phyloP scores from a whole-genome alignment of 352 stramenopile species.

The Albugo candida region DNA sequence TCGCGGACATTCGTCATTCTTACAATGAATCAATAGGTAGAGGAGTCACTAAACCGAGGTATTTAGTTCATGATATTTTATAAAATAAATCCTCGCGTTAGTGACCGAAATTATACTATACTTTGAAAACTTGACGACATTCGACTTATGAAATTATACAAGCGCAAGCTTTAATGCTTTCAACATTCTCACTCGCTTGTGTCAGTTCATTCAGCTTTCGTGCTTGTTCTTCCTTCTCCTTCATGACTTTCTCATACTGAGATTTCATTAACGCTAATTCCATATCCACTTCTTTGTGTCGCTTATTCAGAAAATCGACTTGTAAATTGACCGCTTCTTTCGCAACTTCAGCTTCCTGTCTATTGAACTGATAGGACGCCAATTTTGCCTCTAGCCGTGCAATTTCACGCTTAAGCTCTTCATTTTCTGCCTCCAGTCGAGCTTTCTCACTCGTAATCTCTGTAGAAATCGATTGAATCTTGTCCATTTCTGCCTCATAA shows the following conservation, averaged over 20 bases:
- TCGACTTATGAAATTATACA: constrained; percentile 40
- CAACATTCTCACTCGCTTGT: constrained; percentile 59
- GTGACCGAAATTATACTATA: not conserved
- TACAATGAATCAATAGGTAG: too few species aligned
- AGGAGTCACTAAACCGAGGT: not conserved
- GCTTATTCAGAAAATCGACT: constrained; percentile 29
- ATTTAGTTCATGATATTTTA: not conserved
- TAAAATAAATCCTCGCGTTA: too few species aligned
- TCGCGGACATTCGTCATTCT: constrained; percentile 24
- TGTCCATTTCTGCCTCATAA: constrained; percentile 75
- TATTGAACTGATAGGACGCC: constrained; percentile 30
- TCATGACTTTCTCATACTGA: constrained; percentile 47
- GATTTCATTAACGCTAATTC: constrained; percentile 43
- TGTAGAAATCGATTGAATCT: constrained; percentile 57
- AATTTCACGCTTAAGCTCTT: constrained; percentile 51
- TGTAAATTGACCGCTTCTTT: constrained; percentile 52
- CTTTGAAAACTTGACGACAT: not conserved
- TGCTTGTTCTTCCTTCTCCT: constrained; percentile 65
- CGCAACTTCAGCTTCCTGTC: constrained; percentile 60
- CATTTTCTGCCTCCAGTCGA: constrained; percentile 27
- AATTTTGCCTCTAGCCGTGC: constrained; percentile 41
- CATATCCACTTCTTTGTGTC: constrained; percentile 30
- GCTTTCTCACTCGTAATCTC: constrained; percentile 60
- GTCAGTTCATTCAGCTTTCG: constrained; percentile 60
- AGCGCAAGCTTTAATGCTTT: constrained; percentile 24